Evolutionary conservation across 805 yeast species (phyloP), one percentile per base, ranked within the genome.

Genomic region (Candida nonsorbophila): DNA sequence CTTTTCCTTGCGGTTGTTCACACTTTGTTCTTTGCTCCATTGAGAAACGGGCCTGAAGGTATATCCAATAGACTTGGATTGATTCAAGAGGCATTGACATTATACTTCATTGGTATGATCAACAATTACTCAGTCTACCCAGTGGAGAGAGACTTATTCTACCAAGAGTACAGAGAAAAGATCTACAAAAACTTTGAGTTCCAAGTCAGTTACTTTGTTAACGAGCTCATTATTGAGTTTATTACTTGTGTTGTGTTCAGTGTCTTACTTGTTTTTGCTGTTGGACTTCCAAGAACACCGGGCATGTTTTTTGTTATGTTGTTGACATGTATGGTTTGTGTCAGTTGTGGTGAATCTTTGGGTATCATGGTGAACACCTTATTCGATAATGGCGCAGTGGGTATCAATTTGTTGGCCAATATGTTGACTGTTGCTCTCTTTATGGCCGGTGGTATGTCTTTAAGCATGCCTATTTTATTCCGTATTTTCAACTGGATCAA

Each of bases 391-490:
- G 71, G 85, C 18, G 95, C 95, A 0, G 74, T 85, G 45, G 94
- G 92, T 0, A 77, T 84, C 11, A 84, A 82, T 48, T 55, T 83
- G 3, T 75, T 86, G 20, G 72, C 88, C 1, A 68, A 77, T 6
- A 49, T 82, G 16, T 58, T 83, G 29, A 74, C 85, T 2, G 57
- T 84, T 28, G 92, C 90, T 5, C 74, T 82, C 4, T 74, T 82
- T 41, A 82, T 86, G 92, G 83, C 85, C 1, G 96, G 95, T 3
- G 61, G 87, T 7, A 68, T 86, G 77, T 81, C 95, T 0, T 59
- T 84, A 43, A 65, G 78, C n/a, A 74, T 85, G 80, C 82, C 81
- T 15, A 58, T 55, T 2, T 76, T 86, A 27, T 65, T 85, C 46
- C 66, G 67, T 38, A 94, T 78, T 0, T 55, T 83, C 47, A 85